A percentile compares a stretch with the other conserved stretches of the same genome.
Evolutionary conservation across 805 yeast genomes (phyloP).

Genomic region (Metschnikowia drakensbergensis): DNA sequence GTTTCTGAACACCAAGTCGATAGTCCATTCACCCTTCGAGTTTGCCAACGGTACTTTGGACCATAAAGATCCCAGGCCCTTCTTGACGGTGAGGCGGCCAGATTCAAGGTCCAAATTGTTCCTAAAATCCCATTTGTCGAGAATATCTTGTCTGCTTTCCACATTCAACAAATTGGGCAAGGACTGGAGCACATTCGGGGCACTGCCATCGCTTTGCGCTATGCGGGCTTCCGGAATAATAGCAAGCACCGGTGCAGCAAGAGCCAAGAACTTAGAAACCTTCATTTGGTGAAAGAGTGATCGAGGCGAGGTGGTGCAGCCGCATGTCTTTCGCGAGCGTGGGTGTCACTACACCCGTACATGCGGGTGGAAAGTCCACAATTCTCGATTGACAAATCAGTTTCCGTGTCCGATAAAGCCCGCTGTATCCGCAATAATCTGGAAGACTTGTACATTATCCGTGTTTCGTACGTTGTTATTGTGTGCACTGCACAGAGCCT

Average conservation of each 20-base stretch:
- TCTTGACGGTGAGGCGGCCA: slow-evolving; percentile 46
- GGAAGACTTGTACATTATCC: too few relatives aligned
- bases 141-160: slow-evolving; percentile 23
- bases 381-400: background rate
- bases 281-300: slow-evolving; percentile 2
- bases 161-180: slow-evolving; percentile 37
- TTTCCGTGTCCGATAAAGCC: background rate
- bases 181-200: slow-evolving; percentile 19
- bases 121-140: slow-evolving; percentile 35
- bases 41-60: slow-evolving; percentile 23
- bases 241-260: slow-evolving; percentile 11
- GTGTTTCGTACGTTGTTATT: background rate
- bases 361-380: background rate
- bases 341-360: slow-evolving; percentile 1
- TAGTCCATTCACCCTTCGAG: slow-evolving; percentile 44
- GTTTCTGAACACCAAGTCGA: slow-evolving; percentile 63
- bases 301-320: background rate
- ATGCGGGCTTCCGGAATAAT: slow-evolving; percentile 17
- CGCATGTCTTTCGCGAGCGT: background rate
- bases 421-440: too few relatives aligned
- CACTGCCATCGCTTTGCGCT: slow-evolving; percentile 6
- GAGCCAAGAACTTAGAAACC: slow-evolving; percentile 2
- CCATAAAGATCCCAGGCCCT: slow-evolving; percentile 47
- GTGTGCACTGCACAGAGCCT: background rate
- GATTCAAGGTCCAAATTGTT: slow-evolving; percentile 42